These are phyloP conservation scores for Phytophthora cajani DNA, from an alignment of 352 stramenopile species.

Conservation along the genomic window DNA sequence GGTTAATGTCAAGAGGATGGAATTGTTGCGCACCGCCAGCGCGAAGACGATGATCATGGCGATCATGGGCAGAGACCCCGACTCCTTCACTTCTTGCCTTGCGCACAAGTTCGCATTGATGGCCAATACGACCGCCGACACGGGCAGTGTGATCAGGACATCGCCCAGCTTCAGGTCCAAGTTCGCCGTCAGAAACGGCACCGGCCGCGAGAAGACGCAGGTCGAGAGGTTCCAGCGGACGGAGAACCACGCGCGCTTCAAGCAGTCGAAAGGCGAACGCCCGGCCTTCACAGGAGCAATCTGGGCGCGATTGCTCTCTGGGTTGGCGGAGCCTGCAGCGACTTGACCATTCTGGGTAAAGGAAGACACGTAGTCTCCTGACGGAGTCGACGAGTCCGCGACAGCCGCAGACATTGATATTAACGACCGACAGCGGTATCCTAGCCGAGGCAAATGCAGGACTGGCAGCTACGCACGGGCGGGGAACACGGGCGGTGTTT, in stretches of 20 bases:
- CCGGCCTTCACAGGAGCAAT: neutral
- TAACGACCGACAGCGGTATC: neutral
- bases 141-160: slow-evolving; percentile 30
- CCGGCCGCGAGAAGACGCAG: slow-evolving; percentile 23
- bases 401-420: slow-evolving; percentile 9
- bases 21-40: slow-evolving; percentile 56
- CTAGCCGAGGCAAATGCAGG: neutral
- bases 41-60: slow-evolving; percentile 43
- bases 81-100: slow-evolving; percentile 15
- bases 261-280: slow-evolving; percentile 6
- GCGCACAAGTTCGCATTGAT: slow-evolving; percentile 20
- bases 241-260: slow-evolving; percentile 26
- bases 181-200: slow-evolving; percentile 29
- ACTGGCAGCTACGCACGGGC: neutral
- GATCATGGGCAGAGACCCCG: slow-evolving; percentile 34
- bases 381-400: slow-evolving; percentile 7
- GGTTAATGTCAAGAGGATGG: slow-evolving; percentile 39
- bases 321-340: neutral
- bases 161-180: slow-evolving; percentile 51
- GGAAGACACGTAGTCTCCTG: slow-evolving; percentile 5
- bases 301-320: neutral
- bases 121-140: slow-evolving; percentile 15
- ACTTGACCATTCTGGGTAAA: neutral
- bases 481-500: too few species aligned
- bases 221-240: slow-evolving; percentile 29